Evolutionary conservation across 1,139 yeast genomes (phyloP), one percentile per base, ranked within the genome.

Genomic region (Yamadazyma atlantica): DNA sequence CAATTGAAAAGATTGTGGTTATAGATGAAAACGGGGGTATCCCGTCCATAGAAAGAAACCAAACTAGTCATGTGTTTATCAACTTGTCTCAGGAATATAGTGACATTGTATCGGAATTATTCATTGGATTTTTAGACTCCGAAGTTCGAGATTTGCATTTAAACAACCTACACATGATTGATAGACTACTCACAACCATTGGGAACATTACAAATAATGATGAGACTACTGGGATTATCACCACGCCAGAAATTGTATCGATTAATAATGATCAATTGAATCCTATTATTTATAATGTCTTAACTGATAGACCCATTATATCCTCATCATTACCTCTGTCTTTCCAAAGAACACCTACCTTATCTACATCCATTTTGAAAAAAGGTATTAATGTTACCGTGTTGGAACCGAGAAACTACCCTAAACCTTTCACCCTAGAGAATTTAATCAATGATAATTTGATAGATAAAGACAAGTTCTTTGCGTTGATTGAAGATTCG

Each of bases 281-380:
- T 55, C 97, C 98, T 0, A 75, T 92, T 28, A 79, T 92, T 9
- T 88, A 89, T 60, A 92, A 92, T 55, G 78, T 92, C 7, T 67
- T 92, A 29, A 92, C 98, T 0, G 97, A 92, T 57, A 69, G 97
- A 38, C 89, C 97, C 1, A 74, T 88, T n/a, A 82, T 92, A 12
- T 88, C 97, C 0, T 88, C 97, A 0, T 90, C 97, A 0, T 67
- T 92, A 31, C 97, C 98, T 0, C 80, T 87, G 29, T 67, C 80
- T n/a, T 73, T 78, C 43, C 68, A 71, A 36, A 67, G 80, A 35
- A 82, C 89, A 0, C 87, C 87, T 0, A 71, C 69, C 28, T 59
- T 83, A 13, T 77, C 82, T 18, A 92, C 98, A 0, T 85, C 97
- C 0, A 78, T 92, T 2, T 58, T 90, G 8, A 82, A 90, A 41